phyloP scores from a whole-genome alignment of 2,329 filamentous ascomycete genomes.

The Hyphodiscus sp. region DNA sequence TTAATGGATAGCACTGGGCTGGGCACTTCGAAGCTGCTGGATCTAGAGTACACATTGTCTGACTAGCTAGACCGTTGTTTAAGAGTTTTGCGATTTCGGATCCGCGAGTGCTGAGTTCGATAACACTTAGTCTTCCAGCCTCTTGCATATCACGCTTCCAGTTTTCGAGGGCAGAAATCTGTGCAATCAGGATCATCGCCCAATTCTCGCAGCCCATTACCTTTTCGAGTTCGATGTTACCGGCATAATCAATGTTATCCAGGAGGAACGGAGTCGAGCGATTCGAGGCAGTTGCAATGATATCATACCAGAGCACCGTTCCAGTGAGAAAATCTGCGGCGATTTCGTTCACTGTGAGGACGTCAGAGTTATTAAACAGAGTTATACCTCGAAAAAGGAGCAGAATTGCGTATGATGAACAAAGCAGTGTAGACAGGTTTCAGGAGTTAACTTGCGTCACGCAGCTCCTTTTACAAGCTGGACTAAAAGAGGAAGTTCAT shows the following conservation, averaged over 20 bases:
- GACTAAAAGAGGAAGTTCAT: too few relatives aligned
- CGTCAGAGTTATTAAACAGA: too few relatives aligned
- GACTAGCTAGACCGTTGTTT: slow-evolving; percentile 1
- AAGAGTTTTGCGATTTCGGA: slow-evolving; percentile 18
- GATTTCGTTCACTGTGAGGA: neutral
- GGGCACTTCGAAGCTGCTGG: neutral
- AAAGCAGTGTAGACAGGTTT: too few relatives aligned
- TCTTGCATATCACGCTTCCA: slow-evolving; percentile 48
- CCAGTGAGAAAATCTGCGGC: slow-evolving; percentile 40
- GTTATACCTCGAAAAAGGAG: too few relatives aligned
- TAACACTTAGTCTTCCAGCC: slow-evolving; percentile 36
- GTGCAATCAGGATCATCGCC: slow-evolving; percentile 44
- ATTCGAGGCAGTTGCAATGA: slow-evolving; percentile 41
- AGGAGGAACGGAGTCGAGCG: neutral
- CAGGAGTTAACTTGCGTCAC: too few relatives aligned
- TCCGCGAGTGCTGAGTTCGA: slow-evolving; percentile 38
- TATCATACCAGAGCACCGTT: slow-evolving; percentile 41
- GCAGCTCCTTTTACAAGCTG: too few relatives aligned
- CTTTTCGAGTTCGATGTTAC: slow-evolving; percentile 39
- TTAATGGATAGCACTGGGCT: neutral
- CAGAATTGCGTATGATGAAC: too few relatives aligned
- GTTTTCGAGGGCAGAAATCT: slow-evolving; percentile 44
- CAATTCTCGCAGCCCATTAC: slow-evolving; percentile 50
- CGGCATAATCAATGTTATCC: slow-evolving; percentile 9
- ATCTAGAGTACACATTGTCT: slow-evolving; percentile 1